Base-by-base conservation (phyloP, 2,329 filamentous ascomycete genomes). In the Byssochlamys sp. region DNA sequence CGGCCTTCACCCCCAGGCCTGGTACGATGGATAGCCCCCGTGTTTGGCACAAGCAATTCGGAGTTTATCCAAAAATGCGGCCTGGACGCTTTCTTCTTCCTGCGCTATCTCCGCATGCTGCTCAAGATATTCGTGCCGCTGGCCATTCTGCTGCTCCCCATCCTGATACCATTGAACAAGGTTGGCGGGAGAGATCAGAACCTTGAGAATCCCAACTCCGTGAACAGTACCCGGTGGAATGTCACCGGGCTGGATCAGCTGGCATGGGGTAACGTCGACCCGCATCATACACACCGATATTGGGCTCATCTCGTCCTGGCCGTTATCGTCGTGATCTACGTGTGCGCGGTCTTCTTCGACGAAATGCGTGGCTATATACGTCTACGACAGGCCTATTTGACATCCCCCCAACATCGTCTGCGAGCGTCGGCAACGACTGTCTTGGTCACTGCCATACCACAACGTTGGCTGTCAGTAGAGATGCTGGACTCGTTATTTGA, bases 31-130 rank as follows among this genome's bases (percentile, higher is more conserved):
- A 72, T 82, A 53, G 67, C 70, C 12, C 80, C 81, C 2, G 79
- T 77, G 62, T 95, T 80, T 79, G 89, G 76, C 72, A 85, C 77
- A 76, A 89, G 76, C 72, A 84, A 78, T 82, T 89, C 89, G 11
- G 90, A 95, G 65, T 84, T 99, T 64, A 95, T 99, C 66, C 87
- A 92, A 55, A 95, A 96, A 73, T 96, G 92, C 65, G 94, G 94
- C 19, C 82, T 99, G 9, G 94, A 99, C 70, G 91, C 92, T 67
- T 99, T 96, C 75, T 96, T 97, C 78, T 99, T 99, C 72, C 80
- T 99, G 1, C 88, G 95, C 61, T 99, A 96, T 68, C 82, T 91
- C 27, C 85, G 87, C 60, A 88, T 89, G 67, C 83, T 97, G 4
- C 81, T 97, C 50, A 86, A 96, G 69, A 95, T 99, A 61, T 97